A percentile compares a stretch with the other conserved stretches of the same genome.
These are phyloP conservation scores for Bruguiera gymnorhiza DNA, from an alignment of 345 rosid species.

Conservation along the genomic window DNA sequence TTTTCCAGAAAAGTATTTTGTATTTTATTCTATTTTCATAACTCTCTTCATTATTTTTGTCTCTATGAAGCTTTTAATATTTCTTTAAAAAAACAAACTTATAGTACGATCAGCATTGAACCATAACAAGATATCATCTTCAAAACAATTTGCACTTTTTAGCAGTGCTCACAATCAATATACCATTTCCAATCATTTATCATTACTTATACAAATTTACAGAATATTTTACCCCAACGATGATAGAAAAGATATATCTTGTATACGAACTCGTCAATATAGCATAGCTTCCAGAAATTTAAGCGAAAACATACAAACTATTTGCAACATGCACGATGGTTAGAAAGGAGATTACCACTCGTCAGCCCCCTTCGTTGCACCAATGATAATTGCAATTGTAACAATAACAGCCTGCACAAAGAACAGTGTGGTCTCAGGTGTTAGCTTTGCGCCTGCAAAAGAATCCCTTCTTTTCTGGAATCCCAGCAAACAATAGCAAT, in stretches of 20 bases:
- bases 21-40: too few relatives aligned
- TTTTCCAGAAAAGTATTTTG: too few relatives aligned
- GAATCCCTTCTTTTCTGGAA: not conserved
- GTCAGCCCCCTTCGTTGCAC: constrained; percentile 53
- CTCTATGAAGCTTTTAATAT: too few relatives aligned
- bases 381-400: constrained; percentile 63
- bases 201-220: not conserved
- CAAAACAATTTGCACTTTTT: not conserved
- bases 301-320: not conserved
- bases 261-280: too few relatives aligned
- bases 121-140: not conserved
- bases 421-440: not conserved
- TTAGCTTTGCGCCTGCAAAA: not conserved
- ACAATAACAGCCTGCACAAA: constrained; percentile 73
- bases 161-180: not conserved
- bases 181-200: not conserved
- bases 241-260: too few relatives aligned
- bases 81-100: too few relatives aligned
- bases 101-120: not conserved
- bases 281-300: not conserved
- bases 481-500: not conserved
- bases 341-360: constrained; percentile 38
- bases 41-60: too few relatives aligned
- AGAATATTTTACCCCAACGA: not conserved
- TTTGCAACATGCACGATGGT: constrained; percentile 1